Percentiles rank a stretch among this genome's conserved stretches.
phyloP scores from a whole-genome alignment of 2,329 filamentous ascomycete species.

The Phialemonium atrogriseum region DNA sequence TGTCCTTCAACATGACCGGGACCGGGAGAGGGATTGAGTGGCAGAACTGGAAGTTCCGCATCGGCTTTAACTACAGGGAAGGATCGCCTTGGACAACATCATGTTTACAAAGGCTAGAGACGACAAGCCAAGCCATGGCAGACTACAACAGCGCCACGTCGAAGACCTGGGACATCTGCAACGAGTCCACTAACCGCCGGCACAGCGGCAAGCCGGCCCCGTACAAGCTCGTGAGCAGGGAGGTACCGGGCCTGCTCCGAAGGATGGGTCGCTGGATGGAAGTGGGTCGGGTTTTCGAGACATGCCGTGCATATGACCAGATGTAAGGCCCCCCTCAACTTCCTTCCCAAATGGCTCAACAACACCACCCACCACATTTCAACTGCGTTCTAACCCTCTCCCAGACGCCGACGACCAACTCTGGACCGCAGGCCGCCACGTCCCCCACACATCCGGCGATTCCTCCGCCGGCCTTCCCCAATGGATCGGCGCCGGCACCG shows the following conservation, averaged over 20 bases:
- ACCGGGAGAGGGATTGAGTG: conserved; percentile 68
- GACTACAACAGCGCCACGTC: conserved; percentile 76
- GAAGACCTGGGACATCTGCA: conserved; percentile 85
- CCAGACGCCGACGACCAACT: conserved; percentile 72
- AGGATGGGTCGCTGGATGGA: conserved; percentile 75
- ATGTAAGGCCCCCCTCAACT: conserved; percentile 47
- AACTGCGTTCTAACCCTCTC: background rate
- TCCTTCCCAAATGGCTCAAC: background rate
- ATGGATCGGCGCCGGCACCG: conserved; percentile 66
- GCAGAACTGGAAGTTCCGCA: conserved; percentile 91
- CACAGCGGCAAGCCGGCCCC: conserved; percentile 76
- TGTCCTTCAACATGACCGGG: conserved; percentile 73
- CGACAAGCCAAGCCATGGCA: conserved; percentile 57
- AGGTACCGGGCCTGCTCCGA: conserved; percentile 74
- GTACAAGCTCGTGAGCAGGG: conserved; percentile 85
- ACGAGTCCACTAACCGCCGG: conserved; percentile 75
- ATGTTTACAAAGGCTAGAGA: conserved; percentile 74
- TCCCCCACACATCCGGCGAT: conserved; percentile 78
- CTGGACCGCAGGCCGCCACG: conserved; percentile 78
- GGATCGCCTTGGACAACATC: conserved; percentile 88
- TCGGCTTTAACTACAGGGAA: conserved; percentile 93
- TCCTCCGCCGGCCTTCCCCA: conserved; percentile 63
- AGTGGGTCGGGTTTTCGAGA: conserved; percentile 77
- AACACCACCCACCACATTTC: background rate
- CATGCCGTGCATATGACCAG: conserved; percentile 85